Conservation (phyloP, 1,284 basidiomycete genomes). For the Tylopilus orsonianus region DNA sequence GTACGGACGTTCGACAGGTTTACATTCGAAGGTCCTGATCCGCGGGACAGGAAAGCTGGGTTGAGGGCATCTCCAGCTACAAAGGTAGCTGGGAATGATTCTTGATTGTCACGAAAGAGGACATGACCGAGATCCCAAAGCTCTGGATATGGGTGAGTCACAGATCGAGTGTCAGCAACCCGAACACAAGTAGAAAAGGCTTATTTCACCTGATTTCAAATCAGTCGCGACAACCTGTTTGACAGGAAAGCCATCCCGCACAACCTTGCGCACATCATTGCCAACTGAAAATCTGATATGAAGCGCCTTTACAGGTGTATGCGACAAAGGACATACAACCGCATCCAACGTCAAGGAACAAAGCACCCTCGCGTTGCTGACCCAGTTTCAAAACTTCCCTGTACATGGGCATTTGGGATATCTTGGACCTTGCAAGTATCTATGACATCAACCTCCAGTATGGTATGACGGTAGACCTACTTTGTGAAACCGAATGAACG, state of each 20-base stretch:
- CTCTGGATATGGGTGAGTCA: constrained; percentile 13
- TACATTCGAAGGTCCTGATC: constrained; percentile 9
- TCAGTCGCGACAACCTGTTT: constrained; percentile 24
- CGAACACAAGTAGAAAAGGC: not conserved
- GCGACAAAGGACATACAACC: constrained; percentile 24
- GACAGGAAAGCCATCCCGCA: constrained; percentile 22
- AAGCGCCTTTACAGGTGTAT: not conserved
- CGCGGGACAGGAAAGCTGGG: constrained; percentile 16
- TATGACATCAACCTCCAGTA: not conserved
- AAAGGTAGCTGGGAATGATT: constrained; percentile 36
- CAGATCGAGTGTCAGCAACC: not conserved
- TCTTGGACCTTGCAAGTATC: constrained; percentile 14
- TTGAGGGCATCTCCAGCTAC: constrained; percentile 35
- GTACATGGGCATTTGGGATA: constrained; percentile 25
- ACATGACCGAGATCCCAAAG: constrained; percentile 37
- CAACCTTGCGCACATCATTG: constrained; percentile 18
- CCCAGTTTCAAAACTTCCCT: constrained; percentile 27
- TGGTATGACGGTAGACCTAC: constrained; percentile 4
- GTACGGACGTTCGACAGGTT: constrained; percentile 29
- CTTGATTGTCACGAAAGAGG: constrained; percentile 31
- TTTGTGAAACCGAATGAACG: constrained; percentile 18
- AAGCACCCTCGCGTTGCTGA: constrained; percentile 24
- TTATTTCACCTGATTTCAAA: constrained; percentile 19
- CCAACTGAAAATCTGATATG: constrained; percentile 17
- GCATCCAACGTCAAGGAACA: constrained; percentile 34